A percentile compares a stretch with the other conserved stretches of the same genome.
Conservation (phyloP, 495 filamentous ascomycete species). For the Parathielavia hyrcaniae region DNA sequence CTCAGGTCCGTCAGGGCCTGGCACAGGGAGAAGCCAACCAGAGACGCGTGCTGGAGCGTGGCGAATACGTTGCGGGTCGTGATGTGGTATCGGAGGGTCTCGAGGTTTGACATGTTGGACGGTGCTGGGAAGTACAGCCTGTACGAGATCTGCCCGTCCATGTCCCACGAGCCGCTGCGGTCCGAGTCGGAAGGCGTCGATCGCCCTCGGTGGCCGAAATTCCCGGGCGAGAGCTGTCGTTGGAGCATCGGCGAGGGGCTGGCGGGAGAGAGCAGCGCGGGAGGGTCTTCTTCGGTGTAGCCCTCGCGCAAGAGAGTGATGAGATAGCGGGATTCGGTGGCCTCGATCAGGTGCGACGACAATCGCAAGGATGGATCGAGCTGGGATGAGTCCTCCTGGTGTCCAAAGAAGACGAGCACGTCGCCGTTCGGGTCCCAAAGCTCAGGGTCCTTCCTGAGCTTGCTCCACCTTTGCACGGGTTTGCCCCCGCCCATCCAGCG, state of each 20-base stretch:
- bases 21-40: slow-evolving; percentile 54
- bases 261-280: slow-evolving; percentile 41
- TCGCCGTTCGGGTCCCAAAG: slow-evolving; percentile 59
- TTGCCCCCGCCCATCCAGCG: slow-evolving; percentile 46
- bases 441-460: slow-evolving; percentile 53
- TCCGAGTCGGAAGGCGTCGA: slow-evolving; percentile 43
- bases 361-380: slow-evolving; percentile 53
- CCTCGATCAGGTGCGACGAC: slow-evolving; percentile 51
- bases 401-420: slow-evolving; percentile 53
- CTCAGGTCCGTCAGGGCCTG: slow-evolving; percentile 54
- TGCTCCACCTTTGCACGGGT: slow-evolving; percentile 48
- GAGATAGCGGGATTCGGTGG: slow-evolving; percentile 49
- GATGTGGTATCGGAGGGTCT: slow-evolving; percentile 49
- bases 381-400: slow-evolving; percentile 36
- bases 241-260: slow-evolving; percentile 41
- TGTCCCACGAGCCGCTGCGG: slow-evolving; percentile 36
- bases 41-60: slow-evolving; percentile 48
- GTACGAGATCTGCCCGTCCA: slow-evolving; percentile 51
- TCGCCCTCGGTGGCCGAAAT: slow-evolving; percentile 30
- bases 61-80: slow-evolving; percentile 61
- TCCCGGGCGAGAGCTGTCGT: slow-evolving; percentile 25
- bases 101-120: slow-evolving; percentile 39
- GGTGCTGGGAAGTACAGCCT: slow-evolving; percentile 54
- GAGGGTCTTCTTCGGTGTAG: slow-evolving; percentile 41
- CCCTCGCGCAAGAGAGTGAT: slow-evolving; percentile 49